phyloP scores from a whole-genome alignment of 2,329 filamentous ascomycete species.

The Alternaria arbusti region DNA sequence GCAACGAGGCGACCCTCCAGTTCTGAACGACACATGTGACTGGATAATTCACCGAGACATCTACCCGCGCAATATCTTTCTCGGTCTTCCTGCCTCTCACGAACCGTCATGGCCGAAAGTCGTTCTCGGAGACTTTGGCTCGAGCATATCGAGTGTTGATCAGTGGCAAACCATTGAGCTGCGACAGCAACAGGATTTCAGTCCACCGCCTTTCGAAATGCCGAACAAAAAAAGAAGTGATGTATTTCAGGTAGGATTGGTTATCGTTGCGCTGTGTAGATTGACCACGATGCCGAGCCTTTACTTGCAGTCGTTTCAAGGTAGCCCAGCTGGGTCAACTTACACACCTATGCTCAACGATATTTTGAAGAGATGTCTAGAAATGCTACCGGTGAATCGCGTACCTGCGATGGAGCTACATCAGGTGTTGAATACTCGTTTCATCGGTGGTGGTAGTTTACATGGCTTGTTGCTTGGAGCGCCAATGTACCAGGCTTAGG shows the following conservation, averaged over 20 bases:
- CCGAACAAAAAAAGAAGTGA: neutral
- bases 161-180: neutral
- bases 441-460: neutral
- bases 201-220: neutral
- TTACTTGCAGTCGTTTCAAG: too few relatives aligned
- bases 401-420: neutral
- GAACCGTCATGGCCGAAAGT: neutral
- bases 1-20: neutral
- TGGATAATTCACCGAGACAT: neutral
- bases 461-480: neutral
- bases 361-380: neutral
- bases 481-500: neutral
- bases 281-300: neutral
- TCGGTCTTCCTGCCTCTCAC: neutral
- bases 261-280: neutral
- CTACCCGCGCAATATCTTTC: neutral
- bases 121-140: neutral
- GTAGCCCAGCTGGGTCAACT: neutral
- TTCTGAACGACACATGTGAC: neutral
- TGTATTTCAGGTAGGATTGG: neutral
- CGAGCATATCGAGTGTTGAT: neutral
- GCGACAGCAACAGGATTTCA: neutral
- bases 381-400: fast-evolving
- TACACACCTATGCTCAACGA: neutral
- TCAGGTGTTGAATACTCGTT: neutral